These are phyloP conservation scores for Dactylonectria macrodidyma DNA, from an alignment of 2,329 filamentous ascomycete genomes.

Conservation along the genomic window DNA sequence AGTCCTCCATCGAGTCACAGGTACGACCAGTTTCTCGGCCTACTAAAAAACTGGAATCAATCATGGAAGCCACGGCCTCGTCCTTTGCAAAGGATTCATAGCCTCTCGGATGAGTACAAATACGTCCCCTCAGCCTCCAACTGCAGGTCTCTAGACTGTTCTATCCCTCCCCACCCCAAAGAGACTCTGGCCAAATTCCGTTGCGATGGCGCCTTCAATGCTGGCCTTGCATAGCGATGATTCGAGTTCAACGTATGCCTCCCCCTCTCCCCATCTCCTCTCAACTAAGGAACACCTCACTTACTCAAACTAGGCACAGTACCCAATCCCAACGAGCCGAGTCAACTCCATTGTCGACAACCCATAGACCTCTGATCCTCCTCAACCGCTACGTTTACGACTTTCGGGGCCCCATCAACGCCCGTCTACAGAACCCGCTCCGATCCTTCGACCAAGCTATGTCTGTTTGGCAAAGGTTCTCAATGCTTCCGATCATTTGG, in stretches of 20 bases:
- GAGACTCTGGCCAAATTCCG: not conserved
- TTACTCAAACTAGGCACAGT: too few relatives aligned
- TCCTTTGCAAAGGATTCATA: not conserved
- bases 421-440: slow-evolving; percentile 1
- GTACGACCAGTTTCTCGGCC: not conserved
- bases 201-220: not conserved
- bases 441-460: not conserved
- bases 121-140: not conserved
- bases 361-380: not conserved
- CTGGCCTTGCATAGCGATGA: not conserved
- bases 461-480: not conserved
- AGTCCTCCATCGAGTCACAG: not conserved
- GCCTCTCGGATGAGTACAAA: too few relatives aligned
- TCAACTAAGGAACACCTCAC: not conserved
- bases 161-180: not conserved
- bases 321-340: not conserved
- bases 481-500: not conserved
- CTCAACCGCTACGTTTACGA: slow-evolving; percentile 16
- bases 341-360: not conserved
- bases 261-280: not conserved
- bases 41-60: not conserved
- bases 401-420: slow-evolving; percentile 11
- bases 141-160: not conserved
- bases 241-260: not conserved
- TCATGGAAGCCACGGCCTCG: not conserved